phyloP scores from a whole-genome alignment of 495 filamentous ascomycete species.

The Friedmanniomyces endolithicus region DNA sequence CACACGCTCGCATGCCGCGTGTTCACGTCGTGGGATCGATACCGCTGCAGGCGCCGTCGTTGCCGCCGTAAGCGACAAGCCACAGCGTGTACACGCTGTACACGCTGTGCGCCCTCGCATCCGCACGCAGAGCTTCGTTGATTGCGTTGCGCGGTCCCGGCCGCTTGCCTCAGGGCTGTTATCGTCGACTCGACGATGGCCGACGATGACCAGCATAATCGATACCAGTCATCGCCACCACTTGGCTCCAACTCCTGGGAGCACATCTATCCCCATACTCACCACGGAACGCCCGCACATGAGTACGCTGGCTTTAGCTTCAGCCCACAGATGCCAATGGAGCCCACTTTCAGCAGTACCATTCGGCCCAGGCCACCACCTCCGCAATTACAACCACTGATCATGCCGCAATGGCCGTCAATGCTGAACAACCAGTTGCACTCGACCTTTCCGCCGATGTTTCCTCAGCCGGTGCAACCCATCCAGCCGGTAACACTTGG shows the following conservation, averaged over 20 bases:
- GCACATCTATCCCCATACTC: slow-evolving; percentile 24
- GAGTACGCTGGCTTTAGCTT: slow-evolving; percentile 36
- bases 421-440: slow-evolving; percentile 38
- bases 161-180: slow-evolving; percentile 6
- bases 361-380: slow-evolving; percentile 33
- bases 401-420: slow-evolving; percentile 43
- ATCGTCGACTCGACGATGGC: slow-evolving; percentile 7
- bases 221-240: slow-evolving; percentile 15
- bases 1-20: slow-evolving; percentile 10
- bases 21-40: not conserved
- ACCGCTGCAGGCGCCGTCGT: slow-evolving; percentile 8
- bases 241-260: slow-evolving; percentile 6
- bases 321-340: slow-evolving; percentile 30
- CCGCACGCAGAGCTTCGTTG: not conserved
- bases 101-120: slow-evolving; percentile 1
- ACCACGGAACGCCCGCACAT: slow-evolving; percentile 34
- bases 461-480: slow-evolving; percentile 27
- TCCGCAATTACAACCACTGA: slow-evolving; percentile 37
- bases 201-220: slow-evolving; percentile 7
- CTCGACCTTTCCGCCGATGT: slow-evolving; percentile 28
- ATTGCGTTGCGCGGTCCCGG: not conserved
- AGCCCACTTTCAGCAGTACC: slow-evolving; percentile 28
- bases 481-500: slow-evolving; percentile 27
- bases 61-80: slow-evolving; percentile 9
- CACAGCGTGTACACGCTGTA: slow-evolving; percentile 13